A percentile compares a stretch with the other conserved stretches of the same genome.
These are phyloP conservation scores for Isoetes engelmannii DNA, from an alignment of 83 land plant species.

Conservation along the genomic window DNA sequence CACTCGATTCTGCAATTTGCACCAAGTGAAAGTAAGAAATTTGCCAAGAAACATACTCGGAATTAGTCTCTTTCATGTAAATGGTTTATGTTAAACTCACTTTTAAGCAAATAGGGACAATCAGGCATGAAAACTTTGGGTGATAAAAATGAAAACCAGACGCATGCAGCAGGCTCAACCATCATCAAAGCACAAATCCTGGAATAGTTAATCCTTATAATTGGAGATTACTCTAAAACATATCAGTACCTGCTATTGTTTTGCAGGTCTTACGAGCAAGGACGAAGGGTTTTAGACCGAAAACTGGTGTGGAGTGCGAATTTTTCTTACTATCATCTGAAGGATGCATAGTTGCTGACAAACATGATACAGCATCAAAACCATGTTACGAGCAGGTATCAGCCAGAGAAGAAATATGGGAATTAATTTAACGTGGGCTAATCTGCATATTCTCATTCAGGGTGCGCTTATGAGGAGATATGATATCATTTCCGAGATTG, in stretches of 20 bases:
- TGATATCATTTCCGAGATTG: constrained; percentile 23
- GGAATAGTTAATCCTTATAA: no score
- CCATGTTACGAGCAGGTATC: constrained; percentile 33
- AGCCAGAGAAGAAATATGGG: not conserved
- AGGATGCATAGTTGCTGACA: constrained; percentile 14
- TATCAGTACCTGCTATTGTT: not conserved
- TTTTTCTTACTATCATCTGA: constrained; percentile 28
- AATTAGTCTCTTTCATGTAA: no score
- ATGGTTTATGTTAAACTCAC: no score
- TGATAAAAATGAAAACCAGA: no score
- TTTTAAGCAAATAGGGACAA: no score
- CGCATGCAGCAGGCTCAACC: no score
- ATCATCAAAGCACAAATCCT: no score
- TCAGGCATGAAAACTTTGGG: no score
- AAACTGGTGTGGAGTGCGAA: constrained; percentile 37
- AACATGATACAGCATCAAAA: constrained; percentile 19
- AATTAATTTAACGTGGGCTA: not conserved
- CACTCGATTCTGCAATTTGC: no score
- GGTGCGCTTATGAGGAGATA: constrained; percentile 31
- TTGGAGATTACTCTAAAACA: no score
- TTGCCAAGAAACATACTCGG: no score
- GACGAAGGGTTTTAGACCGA: constrained; percentile 12
- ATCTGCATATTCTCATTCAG: constrained; percentile 9
- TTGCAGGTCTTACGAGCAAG: constrained; percentile 9
- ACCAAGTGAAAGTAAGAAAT: no score